Base-by-base conservation (phyloP, 2,329 filamentous ascomycete species). In the Trichophyton equinum region DNA sequence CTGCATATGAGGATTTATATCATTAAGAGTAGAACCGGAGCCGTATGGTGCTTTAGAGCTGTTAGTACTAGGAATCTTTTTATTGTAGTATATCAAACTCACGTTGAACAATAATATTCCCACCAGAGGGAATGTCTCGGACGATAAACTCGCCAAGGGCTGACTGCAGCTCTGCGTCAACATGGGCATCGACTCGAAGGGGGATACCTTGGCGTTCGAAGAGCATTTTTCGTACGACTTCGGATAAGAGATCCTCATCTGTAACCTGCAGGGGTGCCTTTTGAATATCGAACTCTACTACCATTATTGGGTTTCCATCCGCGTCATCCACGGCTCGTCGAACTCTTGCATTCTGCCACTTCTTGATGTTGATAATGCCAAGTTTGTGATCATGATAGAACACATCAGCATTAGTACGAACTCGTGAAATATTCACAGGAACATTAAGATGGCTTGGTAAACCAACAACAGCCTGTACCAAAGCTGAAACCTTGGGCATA, bases 61-160 rank as follows among this genome's bases (percentile, higher is more conserved):
- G 69, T 62, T 71, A 67, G 65, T 60, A 60, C 40, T n/a, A n/a
- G 60, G 51, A n/a, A 8, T 57, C 55, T 9, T 11, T 7, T 33
- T 27, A 44, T 20, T 61, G 65, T 4, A 13, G 9, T 38, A 13
- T 1, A 38, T 38, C 8, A 63, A 68, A 89, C 91, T 85, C 86
- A 96, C 91, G 88, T 83, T 95, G 95, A 78, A 97, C 84, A 75
- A 88, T 88, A 70, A 99, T 85, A 69, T 86, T 83, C 67, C 94
- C 91, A 78, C 91, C 81, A 49, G 73, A 90, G 56, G 92, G 92
- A 68, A 99, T 87, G 66, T 87, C 85, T 73, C 89, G 89, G 68
- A 97, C 78, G 60, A 87, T 81, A 69, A 97, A 82, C 67, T 86
- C 79, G 57, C 94, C 94, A 64, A 99, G 79, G 27, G 87, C 85